Conservation (phyloP, 2,329 filamentous ascomycete genomes). For the Aureobasidium sp. region DNA sequence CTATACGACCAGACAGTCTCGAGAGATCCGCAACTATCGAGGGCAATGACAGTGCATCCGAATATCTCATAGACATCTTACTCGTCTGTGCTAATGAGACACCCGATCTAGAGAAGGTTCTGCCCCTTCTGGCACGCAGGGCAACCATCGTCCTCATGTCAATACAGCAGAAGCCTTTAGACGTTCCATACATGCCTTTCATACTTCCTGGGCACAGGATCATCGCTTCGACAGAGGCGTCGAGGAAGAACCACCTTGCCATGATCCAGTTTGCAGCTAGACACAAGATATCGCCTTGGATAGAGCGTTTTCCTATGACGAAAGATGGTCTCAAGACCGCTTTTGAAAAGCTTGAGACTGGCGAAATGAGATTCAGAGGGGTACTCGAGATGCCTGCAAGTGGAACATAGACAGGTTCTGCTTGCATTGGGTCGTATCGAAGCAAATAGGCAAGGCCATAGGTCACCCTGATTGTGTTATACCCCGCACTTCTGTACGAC, state of each 20-base stretch:
- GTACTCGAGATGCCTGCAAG: conserved; percentile 21
- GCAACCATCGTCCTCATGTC: conserved; percentile 28
- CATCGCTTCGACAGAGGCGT: conserved; percentile 26
- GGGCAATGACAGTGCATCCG: background rate
- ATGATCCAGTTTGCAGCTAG: conserved; percentile 38
- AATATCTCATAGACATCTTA: conserved; percentile 21
- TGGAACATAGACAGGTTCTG: background rate
- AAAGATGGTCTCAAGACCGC: conserved; percentile 33
- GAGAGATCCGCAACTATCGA: background rate
- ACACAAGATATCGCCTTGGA: conserved; percentile 35
- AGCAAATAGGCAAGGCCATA: background rate
- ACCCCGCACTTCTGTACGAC: background rate
- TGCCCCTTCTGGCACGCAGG: conserved; percentile 23
- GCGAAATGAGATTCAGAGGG: conserved; percentile 39
- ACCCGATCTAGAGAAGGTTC: conserved; percentile 19
- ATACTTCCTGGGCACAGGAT: conserved; percentile 26
- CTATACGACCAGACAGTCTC: background rate
- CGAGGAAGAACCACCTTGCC: conserved; percentile 24
- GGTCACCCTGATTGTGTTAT: background rate
- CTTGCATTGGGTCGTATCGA: background rate
- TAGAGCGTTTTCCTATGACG: conserved; percentile 36
- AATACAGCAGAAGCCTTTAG: conserved; percentile 24
- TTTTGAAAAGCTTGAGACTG: conserved; percentile 32
- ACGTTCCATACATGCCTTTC: conserved; percentile 27
- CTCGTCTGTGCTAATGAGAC: conserved; percentile 25